Base-by-base conservation (phyloP, 2,329 filamentous ascomycete species). In the Aspergillus amoenus region DNA sequence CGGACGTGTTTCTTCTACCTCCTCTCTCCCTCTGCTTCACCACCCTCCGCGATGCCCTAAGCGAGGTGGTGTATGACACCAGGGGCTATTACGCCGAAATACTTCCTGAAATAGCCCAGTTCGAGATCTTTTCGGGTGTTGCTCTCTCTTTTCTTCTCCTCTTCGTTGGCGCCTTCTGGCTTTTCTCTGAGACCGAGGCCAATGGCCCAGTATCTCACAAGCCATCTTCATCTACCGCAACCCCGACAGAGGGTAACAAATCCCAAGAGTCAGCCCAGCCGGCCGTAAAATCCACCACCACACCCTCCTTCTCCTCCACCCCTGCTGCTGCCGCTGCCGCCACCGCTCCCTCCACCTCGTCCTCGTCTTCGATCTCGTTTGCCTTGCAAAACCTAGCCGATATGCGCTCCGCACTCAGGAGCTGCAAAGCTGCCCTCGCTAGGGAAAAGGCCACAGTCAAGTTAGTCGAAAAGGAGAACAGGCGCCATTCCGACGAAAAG, bases 11-110 rank as follows among this genome's bases (percentile, higher is more conserved):
- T 9, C 7, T 61, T 15, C 12, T 63, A 3, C n/a, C 49, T 3
- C 58, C 57, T 12, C 27, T 45, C 13, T 37, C 17, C 12, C 46
- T 40, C 42, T 50, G 56, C n/a, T 13, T 64, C 9, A 52, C n/a
- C 7, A 61, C 56, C 32, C 9, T 62, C 1, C 22, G 41, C n/a
- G 45, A 60, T 51, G 65, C 57, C 39, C 15, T 59, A 21, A 27
- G 46, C 8, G 42, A 22, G 15, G 21, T 24, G 15, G 30, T 46
- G n/a, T 9, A 17, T n/a, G 41, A 53, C 15, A 18, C 50, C 32
- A 30, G 12, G 18, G 18, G 27, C n/a, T 12, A 32, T 44, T 52
- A 56, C 34, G 50, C 17, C 18, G 30, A 50, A 13, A 27, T 27
- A 37, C 12, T 15, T 3, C 12, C 22, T 8, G 43, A 45, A 4